Base-by-base conservation (phyloP, 2,329 filamentous ascomycete genomes). In the Pseudocercospora eumusae region DNA sequence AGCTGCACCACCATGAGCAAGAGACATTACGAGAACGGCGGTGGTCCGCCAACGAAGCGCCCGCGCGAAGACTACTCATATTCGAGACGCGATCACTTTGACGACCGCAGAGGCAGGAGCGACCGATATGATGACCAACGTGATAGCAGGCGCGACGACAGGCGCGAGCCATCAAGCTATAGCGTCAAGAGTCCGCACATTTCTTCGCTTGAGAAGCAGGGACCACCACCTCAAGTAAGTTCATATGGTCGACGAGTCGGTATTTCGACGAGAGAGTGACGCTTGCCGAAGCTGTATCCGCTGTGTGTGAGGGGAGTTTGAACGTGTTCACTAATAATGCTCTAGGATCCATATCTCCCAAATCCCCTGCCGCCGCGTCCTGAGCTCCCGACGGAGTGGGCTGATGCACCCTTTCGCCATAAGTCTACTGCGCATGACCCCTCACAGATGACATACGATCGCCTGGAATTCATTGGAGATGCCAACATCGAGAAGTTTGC, bases 391-490 rank as follows among this genome's bases (percentile, higher is more conserved):
- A 60, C 67, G 28, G 64, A 67, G 9, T 69, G 73, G 40, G 66
- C 64, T 7, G 61, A 62, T 27, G 70, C 71, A 2, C 68, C 72
- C 23, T 77, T 76, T 64, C 65, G 64, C 20, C 75, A 77, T 68
- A 72, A 70, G 44, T 75, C 74, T 18, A 63, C 60, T 45, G 67
- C 64, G 21, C 59, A 66, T 33, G 69, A 68, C 23, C 49, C 66
- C 42, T 53, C 58, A 7, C 63, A 73, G 11, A 60, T 74, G 27
- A 77, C 81, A 70, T 97, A 97, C 75, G 93, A 97, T 71, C 85
- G 86, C 18, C 84, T 97, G 6, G 93, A 98, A 76, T 92, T 93
- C 78, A 82, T 96, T 7, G 93, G 93, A 6, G 93, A 98, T 74
- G 89, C 91, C 20, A 93, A 93, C 69, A 80, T 96, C 56, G 90